Conservation (phyloP, 2,329 filamentous ascomycete species). For the Fulvia fulva region DNA sequence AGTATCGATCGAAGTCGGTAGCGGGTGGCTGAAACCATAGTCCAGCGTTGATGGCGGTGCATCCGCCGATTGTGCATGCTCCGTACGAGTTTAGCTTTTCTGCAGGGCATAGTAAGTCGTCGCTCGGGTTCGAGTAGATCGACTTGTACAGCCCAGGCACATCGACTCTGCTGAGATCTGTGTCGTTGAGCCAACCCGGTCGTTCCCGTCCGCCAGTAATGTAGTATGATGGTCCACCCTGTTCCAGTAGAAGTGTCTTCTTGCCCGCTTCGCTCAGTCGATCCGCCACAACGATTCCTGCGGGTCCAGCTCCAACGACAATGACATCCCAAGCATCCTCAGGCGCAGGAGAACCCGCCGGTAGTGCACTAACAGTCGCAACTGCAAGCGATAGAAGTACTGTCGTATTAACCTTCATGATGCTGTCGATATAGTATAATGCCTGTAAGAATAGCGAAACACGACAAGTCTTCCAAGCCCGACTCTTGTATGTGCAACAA, state of each 20-base stretch:
- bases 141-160: conserved; percentile 52
- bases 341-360: neutral
- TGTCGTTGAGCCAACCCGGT: conserved; percentile 48
- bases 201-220: conserved; percentile 38
- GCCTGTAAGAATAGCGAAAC: neutral
- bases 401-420: neutral
- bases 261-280: conserved; percentile 51
- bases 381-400: neutral
- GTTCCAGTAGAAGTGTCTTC: conserved; percentile 51
- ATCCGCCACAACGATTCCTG: conserved; percentile 52
- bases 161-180: conserved; percentile 49
- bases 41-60: conserved; percentile 59
- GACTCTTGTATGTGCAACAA: neutral
- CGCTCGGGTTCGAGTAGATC: conserved; percentile 43
- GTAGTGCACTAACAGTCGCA: neutral
- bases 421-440: neutral
- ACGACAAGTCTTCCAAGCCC: neutral
- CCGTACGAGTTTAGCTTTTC: conserved; percentile 37
- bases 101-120: conserved; percentile 42
- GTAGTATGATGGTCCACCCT: conserved; percentile 44
- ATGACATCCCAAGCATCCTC: conserved; percentile 3
- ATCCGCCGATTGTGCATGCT: conserved; percentile 54
- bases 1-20: conserved; percentile 56
- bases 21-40: conserved; percentile 57
- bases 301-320: conserved; percentile 44